Percentiles rank a stretch among this genome's conserved stretches.
phyloP scores from a whole-genome alignment of 2,329 filamentous ascomycete species.

The Neonectria hederae region DNA sequence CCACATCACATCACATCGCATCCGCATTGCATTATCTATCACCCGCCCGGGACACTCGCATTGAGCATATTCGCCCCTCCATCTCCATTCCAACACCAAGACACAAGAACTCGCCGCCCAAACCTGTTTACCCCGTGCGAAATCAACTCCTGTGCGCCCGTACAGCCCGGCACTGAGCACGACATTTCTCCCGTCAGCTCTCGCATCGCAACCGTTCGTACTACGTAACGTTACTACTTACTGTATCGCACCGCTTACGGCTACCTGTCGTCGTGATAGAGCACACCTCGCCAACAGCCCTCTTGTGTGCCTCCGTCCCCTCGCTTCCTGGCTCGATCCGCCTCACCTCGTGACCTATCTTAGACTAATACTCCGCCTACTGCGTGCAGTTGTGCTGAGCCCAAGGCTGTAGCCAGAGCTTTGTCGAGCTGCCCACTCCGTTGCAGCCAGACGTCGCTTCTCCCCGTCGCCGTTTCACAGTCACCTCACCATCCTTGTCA shows the following conservation, averaged over 20 bases:
- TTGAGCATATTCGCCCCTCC: slow-evolving; percentile 17
- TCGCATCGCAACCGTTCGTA: slow-evolving; percentile 14
- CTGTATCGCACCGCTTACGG: slow-evolving; percentile 8
- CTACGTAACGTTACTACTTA: background rate
- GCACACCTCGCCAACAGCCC: background rate
- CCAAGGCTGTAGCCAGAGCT: background rate
- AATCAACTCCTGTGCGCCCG: background rate
- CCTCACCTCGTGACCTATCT: background rate
- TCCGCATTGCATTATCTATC: slow-evolving; percentile 13
- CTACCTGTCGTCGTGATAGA: slow-evolving; percentile 10
- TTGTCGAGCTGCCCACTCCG: background rate
- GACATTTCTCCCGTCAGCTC: slow-evolving; percentile 4
- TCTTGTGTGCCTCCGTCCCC: background rate
- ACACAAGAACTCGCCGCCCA: slow-evolving; percentile 10
- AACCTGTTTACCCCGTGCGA: background rate
- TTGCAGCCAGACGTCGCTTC: background rate
- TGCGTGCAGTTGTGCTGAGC: background rate
- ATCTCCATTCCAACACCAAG: slow-evolving; percentile 3
- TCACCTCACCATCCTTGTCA: background rate
- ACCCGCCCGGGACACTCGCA: slow-evolving; percentile 6
- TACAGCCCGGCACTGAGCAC: background rate
- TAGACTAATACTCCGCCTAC: background rate
- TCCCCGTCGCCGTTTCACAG: background rate
- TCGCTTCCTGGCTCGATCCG: slow-evolving; percentile 2
- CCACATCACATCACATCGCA: background rate